Conservation (phyloP, 1,284 basidiomycete genomes). For the Tetrapyrgos nigripes region DNA sequence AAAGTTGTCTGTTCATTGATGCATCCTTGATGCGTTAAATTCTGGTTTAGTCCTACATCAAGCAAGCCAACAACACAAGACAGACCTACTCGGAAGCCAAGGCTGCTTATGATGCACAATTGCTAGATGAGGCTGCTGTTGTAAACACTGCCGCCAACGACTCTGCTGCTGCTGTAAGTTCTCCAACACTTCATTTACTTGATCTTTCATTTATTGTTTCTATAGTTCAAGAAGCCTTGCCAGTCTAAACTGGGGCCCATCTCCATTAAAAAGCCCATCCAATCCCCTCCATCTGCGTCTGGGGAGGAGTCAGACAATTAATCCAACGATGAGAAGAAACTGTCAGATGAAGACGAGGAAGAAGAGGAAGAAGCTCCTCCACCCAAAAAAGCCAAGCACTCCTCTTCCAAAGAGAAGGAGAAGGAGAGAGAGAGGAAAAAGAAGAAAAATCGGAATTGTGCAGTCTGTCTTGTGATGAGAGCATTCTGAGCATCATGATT, state of each 20-base stretch:
- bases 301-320: constrained; percentile 8
- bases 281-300: background rate
- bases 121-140: constrained; percentile 51
- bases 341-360: constrained; percentile 7
- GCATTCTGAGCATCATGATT: no score
- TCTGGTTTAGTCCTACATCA: constrained; percentile 41
- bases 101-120: constrained; percentile 57
- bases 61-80: constrained; percentile 49
- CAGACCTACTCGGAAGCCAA: constrained; percentile 55
- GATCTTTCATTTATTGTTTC: background rate
- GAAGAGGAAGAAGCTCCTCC: constrained; percentile 13
- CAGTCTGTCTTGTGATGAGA: no score
- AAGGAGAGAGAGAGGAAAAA: no score
- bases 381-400: background rate
- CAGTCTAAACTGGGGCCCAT: background rate
- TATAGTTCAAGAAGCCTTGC: constrained; percentile 6
- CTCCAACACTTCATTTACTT: background rate
- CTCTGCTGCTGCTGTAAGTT: constrained; percentile 45
- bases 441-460: background rate
- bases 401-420: background rate
- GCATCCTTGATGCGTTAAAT: constrained; percentile 26
- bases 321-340: constrained; percentile 13
- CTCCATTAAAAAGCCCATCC: background rate
- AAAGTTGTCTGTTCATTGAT: constrained; percentile 12
- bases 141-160: constrained; percentile 46